Evolutionary conservation across 208 protist genomes (phyloP), one percentile per base, ranked within the genome.

Genomic region (Herpetomonas tarakana): DNA sequence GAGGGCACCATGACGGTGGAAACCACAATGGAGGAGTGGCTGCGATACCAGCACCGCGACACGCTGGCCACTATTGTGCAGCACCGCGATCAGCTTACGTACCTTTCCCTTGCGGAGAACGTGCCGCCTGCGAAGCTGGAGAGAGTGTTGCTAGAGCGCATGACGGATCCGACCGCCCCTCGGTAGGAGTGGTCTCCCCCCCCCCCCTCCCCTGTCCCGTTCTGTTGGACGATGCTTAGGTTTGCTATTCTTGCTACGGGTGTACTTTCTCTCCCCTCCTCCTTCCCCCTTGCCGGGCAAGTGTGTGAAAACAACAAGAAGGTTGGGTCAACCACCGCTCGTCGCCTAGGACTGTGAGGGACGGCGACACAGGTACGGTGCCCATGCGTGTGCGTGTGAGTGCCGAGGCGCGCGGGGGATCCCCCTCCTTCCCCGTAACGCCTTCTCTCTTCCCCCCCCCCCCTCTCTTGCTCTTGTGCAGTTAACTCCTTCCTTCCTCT

Each of bases 11-110:
- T 93, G 58, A 91, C 79, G 19, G 29, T 90, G 14, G 78, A 83
- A 38, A 89, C 77, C 12, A 89, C 74, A n/a, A 93, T 88, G 67
- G 78, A 91, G 11, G 88, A 97, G 45, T 97, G 92, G 89, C 52
- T 93, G 31, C 74, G 80, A 7, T 85, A 77, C 58, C 86, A 94
- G 63, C 92, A 97, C 54, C 86, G 92, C 14, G 92, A 97, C 65
- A 93, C 92, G 0, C 52, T 89, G n/a, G 85, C 83, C n/a, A 58
- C 75, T 41, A 52, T 95, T 28, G 71, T 95, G 9, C 61, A 80
- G 26, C 75, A 92, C 46, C 68, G 72, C 21, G 83, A 91, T 41
- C 74, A 91, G 57, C 58, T 92, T 2, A 64, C 71, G 56, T 93
- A 92, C 68, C 76, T 94, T 22, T 74, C 80, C 2, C 22, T 95